Conservation (phyloP, 306 rosid species). For the Cyclanthera cordifolia region DNA sequence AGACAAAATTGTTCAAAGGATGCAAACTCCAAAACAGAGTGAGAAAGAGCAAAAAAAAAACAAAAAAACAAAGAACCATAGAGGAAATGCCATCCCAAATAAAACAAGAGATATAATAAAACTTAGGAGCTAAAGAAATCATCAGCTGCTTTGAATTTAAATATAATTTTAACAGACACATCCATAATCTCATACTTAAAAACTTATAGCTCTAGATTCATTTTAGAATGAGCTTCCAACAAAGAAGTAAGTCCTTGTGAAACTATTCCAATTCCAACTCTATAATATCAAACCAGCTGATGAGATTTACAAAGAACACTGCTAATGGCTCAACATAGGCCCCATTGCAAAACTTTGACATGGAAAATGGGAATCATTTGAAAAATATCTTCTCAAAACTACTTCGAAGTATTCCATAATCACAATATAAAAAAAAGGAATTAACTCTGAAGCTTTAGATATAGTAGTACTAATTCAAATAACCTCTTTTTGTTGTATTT, state of each 20-base stretch:
- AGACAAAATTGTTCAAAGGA: background rate
- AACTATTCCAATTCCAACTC: background rate
- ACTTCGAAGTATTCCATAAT: no score
- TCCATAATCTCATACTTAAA: background rate
- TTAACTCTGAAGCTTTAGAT: background rate
- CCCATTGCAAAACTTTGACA: background rate
- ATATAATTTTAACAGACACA: no score
- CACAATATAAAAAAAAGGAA: background rate
- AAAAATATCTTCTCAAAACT: background rate
- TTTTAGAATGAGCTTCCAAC: background rate
- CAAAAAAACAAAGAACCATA: background rate
- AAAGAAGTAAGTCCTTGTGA: background rate
- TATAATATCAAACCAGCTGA: background rate
- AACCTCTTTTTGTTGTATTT: slow-evolving; percentile 75
- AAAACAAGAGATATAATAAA: background rate
- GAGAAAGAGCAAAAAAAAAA: background rate
- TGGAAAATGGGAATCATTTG: background rate
- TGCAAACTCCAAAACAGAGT: background rate
- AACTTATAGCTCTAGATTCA: background rate
- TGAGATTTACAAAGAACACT: background rate
- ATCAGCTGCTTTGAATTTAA: no score
- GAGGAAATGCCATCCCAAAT: background rate
- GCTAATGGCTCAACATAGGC: background rate
- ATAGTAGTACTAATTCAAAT: background rate
- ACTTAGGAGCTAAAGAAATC: background rate